phyloP scores from a whole-genome alignment of 257 asterid genomes.

The Scutellaria barbata region DNA sequence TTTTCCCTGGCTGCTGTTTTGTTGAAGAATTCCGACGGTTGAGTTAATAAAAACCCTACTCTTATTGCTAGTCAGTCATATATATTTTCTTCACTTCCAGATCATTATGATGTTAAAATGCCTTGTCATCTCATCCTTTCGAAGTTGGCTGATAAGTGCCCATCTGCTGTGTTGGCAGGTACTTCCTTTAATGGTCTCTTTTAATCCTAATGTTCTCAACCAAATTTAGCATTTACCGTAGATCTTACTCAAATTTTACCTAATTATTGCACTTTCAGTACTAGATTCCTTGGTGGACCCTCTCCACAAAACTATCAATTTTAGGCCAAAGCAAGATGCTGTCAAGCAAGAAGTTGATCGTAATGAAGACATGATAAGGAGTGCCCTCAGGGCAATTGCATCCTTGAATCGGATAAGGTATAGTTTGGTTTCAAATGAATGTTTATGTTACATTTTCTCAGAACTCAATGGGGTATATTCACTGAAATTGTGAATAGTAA shows the following conservation, averaged over 20 bases:
- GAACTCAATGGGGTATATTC: not conserved
- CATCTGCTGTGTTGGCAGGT: slow-evolving; percentile 98
- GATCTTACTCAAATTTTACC: slow-evolving; percentile 28
- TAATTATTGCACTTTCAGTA: slow-evolving; percentile 51
- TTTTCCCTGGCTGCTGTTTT: slow-evolving; percentile 18
- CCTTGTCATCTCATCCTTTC: slow-evolving; percentile 99
- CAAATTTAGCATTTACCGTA: not conserved
- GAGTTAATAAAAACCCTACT: slow-evolving; percentile 17
- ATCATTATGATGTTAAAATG: slow-evolving; percentile 99
- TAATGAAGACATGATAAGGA: slow-evolving; percentile 96
- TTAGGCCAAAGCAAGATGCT: slow-evolving; percentile 92
- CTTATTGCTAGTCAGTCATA: slow-evolving; percentile 2
- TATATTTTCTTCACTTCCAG: slow-evolving; percentile 46
- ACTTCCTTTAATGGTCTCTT: slow-evolving; percentile 22
- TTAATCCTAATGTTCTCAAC: not conserved
- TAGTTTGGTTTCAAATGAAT: slow-evolving; percentile 19
- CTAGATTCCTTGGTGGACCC: slow-evolving; percentile 97
- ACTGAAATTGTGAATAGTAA: not conserved
- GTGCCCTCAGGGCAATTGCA: slow-evolving; percentile 93
- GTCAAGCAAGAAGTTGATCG: slow-evolving; percentile 99
- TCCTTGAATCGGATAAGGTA: slow-evolving; percentile 94
- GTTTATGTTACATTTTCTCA: not conserved
- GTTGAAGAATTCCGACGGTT: slow-evolving; percentile 13
- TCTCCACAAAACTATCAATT: slow-evolving; percentile 84
- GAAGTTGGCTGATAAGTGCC: slow-evolving; percentile 94